Base-by-base conservation (phyloP, 1,284 basidiomycete genomes). In the Wallemia mellicola region DNA sequence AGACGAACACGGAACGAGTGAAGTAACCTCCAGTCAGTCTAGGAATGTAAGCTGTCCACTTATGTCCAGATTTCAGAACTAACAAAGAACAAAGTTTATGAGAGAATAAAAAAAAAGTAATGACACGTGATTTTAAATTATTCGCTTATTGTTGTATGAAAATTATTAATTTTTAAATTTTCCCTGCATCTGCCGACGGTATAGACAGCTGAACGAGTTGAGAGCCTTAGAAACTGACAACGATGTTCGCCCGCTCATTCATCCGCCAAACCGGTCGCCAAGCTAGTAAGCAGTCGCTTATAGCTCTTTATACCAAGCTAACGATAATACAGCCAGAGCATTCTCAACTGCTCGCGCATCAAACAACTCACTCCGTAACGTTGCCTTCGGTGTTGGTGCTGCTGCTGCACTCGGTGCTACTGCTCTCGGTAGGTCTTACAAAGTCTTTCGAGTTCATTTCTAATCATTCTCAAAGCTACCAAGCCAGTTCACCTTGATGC, bases 401-500 rank as follows among this genome's bases (percentile, higher is more conserved):
- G 38, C 38, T 17, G 38, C 38, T 3, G 38, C 38, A 48, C 22
- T 48, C 14, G 38, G 38, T 17, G 38, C 38, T 11, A 48, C 38
- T 11, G 38, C 38, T 5, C n/a, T 48, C 19, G n/a, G n/a, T n/a
- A n/a, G n/a, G n/a, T n/a, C n/a, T n/a, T n/a, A n/a, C n/a, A n/a
- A n/a, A n/a, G n/a, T n/a, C n/a, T n/a, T n/a, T n/a, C n/a, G n/a
- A n/a, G n/a, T n/a, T n/a, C n/a, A n/a, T n/a, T n/a, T n/a, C n/a
- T n/a, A n/a, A n/a, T n/a, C n/a, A n/a, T n/a, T n/a, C n/a, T n/a
- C n/a, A n/a, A n/a, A n/a, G 38, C n/a, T 48, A 22, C 38, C 22
- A 11, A 48, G 38, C 38, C 38, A 48, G 9, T 48, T 5, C 38
- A 48, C 38, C 58, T 64, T 59, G 67, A 71, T 60, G 71, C 72